phyloP scores from a whole-genome alignment of 805 yeast species.

The Candida tammaniensis region DNA sequence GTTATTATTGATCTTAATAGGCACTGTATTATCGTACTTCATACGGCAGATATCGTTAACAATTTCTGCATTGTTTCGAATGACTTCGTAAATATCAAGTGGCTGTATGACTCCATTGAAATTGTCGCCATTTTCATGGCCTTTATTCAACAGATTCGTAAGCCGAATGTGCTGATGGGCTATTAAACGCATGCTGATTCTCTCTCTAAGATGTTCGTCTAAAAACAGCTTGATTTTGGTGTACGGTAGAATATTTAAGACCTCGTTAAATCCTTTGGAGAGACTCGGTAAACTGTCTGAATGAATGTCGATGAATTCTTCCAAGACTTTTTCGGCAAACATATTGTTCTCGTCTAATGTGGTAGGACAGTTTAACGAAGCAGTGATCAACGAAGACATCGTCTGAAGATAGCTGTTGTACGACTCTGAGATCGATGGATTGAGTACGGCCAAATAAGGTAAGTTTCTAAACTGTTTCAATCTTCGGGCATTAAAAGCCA shows the following conservation, averaged over 20 bases:
- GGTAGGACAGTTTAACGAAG: constrained; percentile 35
- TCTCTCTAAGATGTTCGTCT: constrained; percentile 73
- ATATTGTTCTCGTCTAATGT: constrained; percentile 52
- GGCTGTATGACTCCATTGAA: constrained; percentile 57
- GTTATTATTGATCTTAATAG: constrained; percentile 50
- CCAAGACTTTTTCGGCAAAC: constrained; percentile 50
- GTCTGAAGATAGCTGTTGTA: constrained; percentile 73
- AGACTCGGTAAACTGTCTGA: constrained; percentile 79
- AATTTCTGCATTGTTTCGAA: constrained; percentile 63
- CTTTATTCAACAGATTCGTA: constrained; percentile 34
- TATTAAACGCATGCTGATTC: constrained; percentile 82
- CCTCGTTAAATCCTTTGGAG: constrained; percentile 80
- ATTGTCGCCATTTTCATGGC: constrained; percentile 55
- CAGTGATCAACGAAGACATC: constrained; percentile 40
- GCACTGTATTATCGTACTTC: constrained; percentile 77
- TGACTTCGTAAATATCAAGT: constrained; percentile 59
- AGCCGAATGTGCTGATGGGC: constrained; percentile 82
- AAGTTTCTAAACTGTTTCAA: constrained; percentile 65
- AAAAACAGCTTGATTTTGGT: constrained; percentile 59
- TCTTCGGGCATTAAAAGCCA: constrained; percentile 68
- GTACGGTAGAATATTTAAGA: constrained; percentile 43
- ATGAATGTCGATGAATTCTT: constrained; percentile 67
- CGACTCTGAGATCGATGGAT: constrained; percentile 80
- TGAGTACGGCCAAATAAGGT: constrained; percentile 81
- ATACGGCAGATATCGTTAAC: constrained; percentile 82